Conservation (phyloP, 179 eudicot species). For the Drosera spatulata region DNA sequence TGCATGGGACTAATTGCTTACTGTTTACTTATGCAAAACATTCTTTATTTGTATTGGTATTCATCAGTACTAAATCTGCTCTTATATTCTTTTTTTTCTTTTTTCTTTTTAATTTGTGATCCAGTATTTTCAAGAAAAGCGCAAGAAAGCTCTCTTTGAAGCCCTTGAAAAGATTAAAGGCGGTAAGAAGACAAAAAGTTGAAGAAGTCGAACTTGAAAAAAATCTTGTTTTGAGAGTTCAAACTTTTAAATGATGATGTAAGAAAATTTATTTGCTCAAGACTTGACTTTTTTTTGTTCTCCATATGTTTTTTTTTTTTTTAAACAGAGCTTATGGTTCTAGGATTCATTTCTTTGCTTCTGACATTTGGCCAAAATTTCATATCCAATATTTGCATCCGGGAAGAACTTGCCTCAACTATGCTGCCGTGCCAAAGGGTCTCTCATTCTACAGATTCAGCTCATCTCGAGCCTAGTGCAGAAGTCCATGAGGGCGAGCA, state of each 20-base stretch:
- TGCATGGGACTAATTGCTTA: not conserved
- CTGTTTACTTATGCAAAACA: not conserved
- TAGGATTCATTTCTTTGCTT: constrained; percentile 80
- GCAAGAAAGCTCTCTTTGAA: constrained; percentile 49
- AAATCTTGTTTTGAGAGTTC: not conserved
- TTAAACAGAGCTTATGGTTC: constrained; percentile 70
- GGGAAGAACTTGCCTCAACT: constrained; percentile 30
- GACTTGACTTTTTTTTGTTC: not conserved
- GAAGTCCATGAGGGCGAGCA: constrained; percentile 10
- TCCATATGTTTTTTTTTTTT: not conserved
- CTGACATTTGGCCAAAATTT: constrained; percentile 67
- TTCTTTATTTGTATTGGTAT: not conserved
- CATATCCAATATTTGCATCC: constrained; percentile 48
- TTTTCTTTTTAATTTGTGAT: constrained; percentile 3
- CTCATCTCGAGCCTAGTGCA: not conserved
- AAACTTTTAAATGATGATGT: not conserved
- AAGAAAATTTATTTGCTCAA: too few relatives aligned
- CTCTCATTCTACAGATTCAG: not conserved
- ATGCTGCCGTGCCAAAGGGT: constrained; percentile 51
- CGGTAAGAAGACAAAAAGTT: constrained; percentile 26
- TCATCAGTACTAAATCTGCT: not conserved
- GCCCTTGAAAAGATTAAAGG: constrained; percentile 80
- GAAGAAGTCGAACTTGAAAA: not conserved
- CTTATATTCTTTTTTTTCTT: not conserved
- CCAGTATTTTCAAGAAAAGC: constrained; percentile 46